Evolutionary conservation across 441 rosid genomes (phyloP), one percentile per base, ranked within the genome.

Genomic region (Geranium incanum): DNA sequence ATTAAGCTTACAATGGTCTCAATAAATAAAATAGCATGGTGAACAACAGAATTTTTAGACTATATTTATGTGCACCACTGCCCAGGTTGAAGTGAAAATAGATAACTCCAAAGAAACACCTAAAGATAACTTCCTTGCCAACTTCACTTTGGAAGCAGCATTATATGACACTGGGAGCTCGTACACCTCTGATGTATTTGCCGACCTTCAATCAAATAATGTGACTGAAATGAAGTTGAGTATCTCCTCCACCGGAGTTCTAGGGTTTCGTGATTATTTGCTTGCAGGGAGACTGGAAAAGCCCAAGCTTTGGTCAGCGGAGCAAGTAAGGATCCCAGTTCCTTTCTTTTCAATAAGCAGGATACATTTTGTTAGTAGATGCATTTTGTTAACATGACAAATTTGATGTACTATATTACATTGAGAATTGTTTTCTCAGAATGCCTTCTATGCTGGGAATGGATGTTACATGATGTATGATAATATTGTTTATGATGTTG

Each of bases 271-370:
- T 78, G 98, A 93, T 78, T 84, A 87, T 84, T 63, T 81, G 75
- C 94, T 95, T 39, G 83, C 70, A 74, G 99, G 96, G 71, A 88
- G 85, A 80, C 77, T 95, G 67, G 89, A 89, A 77, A 82, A 74
- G 72, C 99, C 99, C 63, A 92, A 80, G 83, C 94, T 95, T 70
- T 95, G 99, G 99, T 95, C 97, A 69, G 94, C 97, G 11, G 99
- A 95, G 82, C 86, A 88, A 74, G 99, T 90, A 72, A 88, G 95
- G 71, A 77, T 63, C 73, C 70, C 60, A 33, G 60, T 71, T 72
- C 15, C 67, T 76, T 70, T 36, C 38, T 64, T 33, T 59, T 36
- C 15, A 63, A 28, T 65, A 65, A 65, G 68, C 19, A 65, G 36
- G 39, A 13, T 36, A 6, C 68, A 60, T 19, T 19, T 60, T 60